Conservation (phyloP, 441 rosid genomes). For the Syzygium syzygioides region DNA sequence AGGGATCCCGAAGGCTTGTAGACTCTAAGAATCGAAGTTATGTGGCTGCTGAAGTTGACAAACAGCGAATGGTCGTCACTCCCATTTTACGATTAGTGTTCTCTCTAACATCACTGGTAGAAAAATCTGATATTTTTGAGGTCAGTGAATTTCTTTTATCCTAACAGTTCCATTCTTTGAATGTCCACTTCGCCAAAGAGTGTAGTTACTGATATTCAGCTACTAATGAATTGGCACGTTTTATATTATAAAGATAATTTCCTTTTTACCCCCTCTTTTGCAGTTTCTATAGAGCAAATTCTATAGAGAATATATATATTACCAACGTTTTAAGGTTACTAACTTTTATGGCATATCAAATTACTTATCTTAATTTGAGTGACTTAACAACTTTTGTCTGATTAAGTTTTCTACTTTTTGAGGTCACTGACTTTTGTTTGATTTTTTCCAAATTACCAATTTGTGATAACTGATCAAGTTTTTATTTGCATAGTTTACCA, state of each 20-base stretch:
- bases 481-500: not conserved
- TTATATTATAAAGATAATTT: not conserved
- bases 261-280: not conserved
- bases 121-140: constrained; percentile 83
- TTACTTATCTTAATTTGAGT: not conserved
- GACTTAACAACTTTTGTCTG: not conserved
- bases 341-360: not conserved
- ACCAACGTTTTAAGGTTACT: not conserved
- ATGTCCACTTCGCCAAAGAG: not conserved
- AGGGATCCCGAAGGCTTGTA: constrained; percentile 71
- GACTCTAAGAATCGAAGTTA: constrained; percentile 57
- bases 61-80: constrained; percentile 61
- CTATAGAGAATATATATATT: not conserved
- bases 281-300: not conserved
- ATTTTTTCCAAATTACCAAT: not conserved
- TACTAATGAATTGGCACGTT: not conserved
- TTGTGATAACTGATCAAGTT: not conserved
- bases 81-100: constrained; percentile 76
- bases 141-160: constrained; percentile 26
- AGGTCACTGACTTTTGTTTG: not conserved
- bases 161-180: not conserved
- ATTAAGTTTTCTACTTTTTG: not conserved
- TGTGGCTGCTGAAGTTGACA: constrained; percentile 50
- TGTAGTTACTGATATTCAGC: not conserved
- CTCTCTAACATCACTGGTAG: constrained; percentile 80